Base-by-base conservation (phyloP, 352 stramenopile species). In the Globisporangium orthogonon region DNA sequence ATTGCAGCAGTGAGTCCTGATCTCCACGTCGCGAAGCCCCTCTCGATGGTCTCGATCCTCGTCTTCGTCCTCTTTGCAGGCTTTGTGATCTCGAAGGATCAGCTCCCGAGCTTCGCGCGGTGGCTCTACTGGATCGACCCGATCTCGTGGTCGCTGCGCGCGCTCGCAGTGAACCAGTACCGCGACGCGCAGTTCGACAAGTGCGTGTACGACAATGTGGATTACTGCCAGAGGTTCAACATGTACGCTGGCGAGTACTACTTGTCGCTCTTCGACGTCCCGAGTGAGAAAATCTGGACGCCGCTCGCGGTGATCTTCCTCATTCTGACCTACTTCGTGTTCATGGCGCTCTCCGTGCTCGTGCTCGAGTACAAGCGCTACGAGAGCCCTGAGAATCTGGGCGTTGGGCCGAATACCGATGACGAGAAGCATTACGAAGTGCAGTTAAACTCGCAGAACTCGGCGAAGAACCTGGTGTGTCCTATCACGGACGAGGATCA, bases 21-120 rank as follows among this genome's bases (percentile, higher is more conserved):
- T 23, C 23, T 23, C 23, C 23, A 23, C 23, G 23, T 23, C 23
- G 23, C 23, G 23, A 23, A 23, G 23, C 23, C 23, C 23, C 50
- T 67, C 6, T 67, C 74, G n/a, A 70, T 68, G 48, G 30, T 69
- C 14, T 56, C 74, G 45, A 56, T 84, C 11, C 56, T 66, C 9
- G 69, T 76, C 40, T 69, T 71, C 9, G 49, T 84, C 40, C 51
- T 86, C 18, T 86, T 85, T 45, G 65, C 61, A 1, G 77, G 77
- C 29, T 86, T 85, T 54, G 67, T 84, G 51, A 52, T 83, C 33
- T 44, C 71, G 2, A 74, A 78, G 52, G 61, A 70, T 58, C 44
- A 61, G 41, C 73, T 88, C 33, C 78, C 76, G 3, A 56, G 57
- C 41, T 76, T 65, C 56, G 62, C 50, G 35, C 59, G 57, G 7